Evolutionary conservation across 2,329 filamentous ascomycete species (phyloP), one percentile per base, ranked within the genome.

Genomic region (Rasamsonia emersonii): DNA sequence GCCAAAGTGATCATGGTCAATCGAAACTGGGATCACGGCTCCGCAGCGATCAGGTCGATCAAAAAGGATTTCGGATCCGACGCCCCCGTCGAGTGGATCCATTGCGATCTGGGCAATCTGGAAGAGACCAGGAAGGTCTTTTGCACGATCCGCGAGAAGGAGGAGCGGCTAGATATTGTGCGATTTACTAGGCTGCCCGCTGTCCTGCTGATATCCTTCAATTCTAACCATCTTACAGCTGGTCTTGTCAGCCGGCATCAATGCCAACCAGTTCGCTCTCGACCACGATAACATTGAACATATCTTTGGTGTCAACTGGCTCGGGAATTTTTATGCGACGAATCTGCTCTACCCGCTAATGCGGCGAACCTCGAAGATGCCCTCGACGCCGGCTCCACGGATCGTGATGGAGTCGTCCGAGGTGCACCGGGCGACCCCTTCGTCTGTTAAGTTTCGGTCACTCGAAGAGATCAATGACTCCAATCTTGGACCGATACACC

Each of bases 221-320:
- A 13, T 18, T 9, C 24, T 16, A 34, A 24, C 9, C 10, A 10
- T 16, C 24, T 9, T 11, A 4, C 15, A 55, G 45, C 45, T 66
- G n/a, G 57, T 65, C 1, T 43, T 65, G 1, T 61, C 54, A 0
- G 62, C 64, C 0, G 64, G 64, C 4, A 65, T 67, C 37, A 67
- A 60, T 32, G 56, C 49, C 0, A 64, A 62, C 38, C 51, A 59
- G 33, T 60, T 54, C 39, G 52, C 52, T 30, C 48, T 56, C 4
- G 54, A 56, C 18, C 32, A 50, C 10, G 58, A 60, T 33, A 56
- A 54, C 7, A 61, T 62, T 30, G 53, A 58, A 27, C 56, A 54
- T 19, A 57, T 62, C 16, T 64, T 66, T 24, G 51, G 51, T 17
- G 61, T 67, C 40, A 65, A 65, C 43, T 62, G 57, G 50, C 46